A percentile compares a stretch with the other conserved stretches of the same genome.
Evolutionary conservation across 2,329 filamentous ascomycete genomes (phyloP).

Genomic region (Colletotrichum sp.): DNA sequence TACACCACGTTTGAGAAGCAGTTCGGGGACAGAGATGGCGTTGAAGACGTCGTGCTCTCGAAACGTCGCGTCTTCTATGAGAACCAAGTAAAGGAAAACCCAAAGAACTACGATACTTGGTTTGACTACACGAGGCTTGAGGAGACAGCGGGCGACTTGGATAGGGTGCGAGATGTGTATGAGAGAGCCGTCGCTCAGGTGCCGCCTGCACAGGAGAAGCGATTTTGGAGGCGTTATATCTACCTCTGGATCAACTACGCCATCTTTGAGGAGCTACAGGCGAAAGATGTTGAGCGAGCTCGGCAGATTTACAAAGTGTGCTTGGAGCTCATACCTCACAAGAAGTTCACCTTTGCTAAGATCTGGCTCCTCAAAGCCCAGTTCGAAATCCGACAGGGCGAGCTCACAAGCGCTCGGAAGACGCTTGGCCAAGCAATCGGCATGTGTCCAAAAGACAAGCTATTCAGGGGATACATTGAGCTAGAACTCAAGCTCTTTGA

Average conservation of each 20-base stretch:
- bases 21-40: conserved; percentile 89
- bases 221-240: conserved; percentile 96
- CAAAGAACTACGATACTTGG: conserved; percentile 97
- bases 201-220: conserved; percentile 93
- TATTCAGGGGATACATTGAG: conserved; percentile 93
- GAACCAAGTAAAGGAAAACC: conserved; percentile 89
- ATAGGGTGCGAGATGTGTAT: conserved; percentile 89
- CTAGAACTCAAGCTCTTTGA: conserved; percentile 94
- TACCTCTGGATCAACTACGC: conserved; percentile 99
- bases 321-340: conserved; percentile 87
- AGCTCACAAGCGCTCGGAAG: conserved; percentile 83
- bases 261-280: conserved; percentile 89
- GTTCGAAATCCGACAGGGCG: conserved; percentile 88
- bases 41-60: conserved; percentile 94
- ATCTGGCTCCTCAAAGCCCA: conserved; percentile 93
- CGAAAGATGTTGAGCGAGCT: conserved; percentile 78
- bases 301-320: conserved; percentile 92
- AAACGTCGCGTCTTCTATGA: conserved; percentile 95
- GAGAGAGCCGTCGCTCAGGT: conserved; percentile 95
- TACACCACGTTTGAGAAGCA: conserved; percentile 99
- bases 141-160: conserved; percentile 81
- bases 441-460: conserved; percentile 93
- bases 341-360: conserved; percentile 97
- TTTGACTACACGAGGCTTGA: conserved; percentile 94
- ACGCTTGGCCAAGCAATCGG: conserved; percentile 89